Conservation (phyloP, 1,284 basidiomycete genomes). For the Golubevia sp. region DNA sequence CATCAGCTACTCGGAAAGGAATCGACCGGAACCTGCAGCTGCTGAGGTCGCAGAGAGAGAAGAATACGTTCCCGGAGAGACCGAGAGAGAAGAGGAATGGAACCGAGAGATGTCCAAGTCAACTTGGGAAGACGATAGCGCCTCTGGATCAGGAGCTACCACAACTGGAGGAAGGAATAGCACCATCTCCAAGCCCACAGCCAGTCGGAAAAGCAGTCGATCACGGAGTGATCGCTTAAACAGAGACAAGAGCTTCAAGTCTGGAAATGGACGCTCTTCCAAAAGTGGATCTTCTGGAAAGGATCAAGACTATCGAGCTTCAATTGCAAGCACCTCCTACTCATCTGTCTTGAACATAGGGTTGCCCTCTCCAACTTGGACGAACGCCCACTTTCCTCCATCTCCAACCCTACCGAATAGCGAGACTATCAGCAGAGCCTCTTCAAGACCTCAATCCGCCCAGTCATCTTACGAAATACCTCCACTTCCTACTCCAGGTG, state of each 20-base stretch:
- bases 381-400: constrained; percentile 9
- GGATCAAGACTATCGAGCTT: constrained; percentile 3
- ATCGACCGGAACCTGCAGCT: too few species aligned
- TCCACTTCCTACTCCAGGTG: not conserved
- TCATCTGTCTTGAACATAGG: constrained; percentile 33
- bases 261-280: too few species aligned
- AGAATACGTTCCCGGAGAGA: not conserved
- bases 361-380: constrained; percentile 13
- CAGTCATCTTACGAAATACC: not conserved
- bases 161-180: not conserved
- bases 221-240: not conserved
- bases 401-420: constrained; percentile 1
- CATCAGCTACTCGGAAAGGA: not conserved
- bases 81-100: not conserved
- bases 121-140: not conserved
- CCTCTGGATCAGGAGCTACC: not conserved
- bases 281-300: too few species aligned
- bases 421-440: not conserved
- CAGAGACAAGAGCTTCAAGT: too few species aligned
- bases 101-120: not conserved
- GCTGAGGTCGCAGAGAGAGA: too few species aligned
- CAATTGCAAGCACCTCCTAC: constrained; percentile 35
- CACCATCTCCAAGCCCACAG: not conserved
- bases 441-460: not conserved
- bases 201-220: not conserved